phyloP scores from a whole-genome alignment of 1,284 basidiomycete species.

The Austropuccinia psidii region DNA sequence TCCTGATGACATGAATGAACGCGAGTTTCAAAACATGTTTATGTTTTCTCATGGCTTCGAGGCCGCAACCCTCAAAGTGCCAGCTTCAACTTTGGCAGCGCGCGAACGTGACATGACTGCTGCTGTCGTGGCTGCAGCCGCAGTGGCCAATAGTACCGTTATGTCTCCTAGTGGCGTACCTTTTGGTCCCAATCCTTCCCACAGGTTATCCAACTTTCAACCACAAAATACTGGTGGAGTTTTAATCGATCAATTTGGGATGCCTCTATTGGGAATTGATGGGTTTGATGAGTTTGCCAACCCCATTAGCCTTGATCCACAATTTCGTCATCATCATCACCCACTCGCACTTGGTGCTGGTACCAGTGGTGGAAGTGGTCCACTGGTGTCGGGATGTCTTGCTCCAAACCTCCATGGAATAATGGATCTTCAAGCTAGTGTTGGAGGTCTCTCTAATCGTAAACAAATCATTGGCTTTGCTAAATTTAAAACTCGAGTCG shows the following conservation, averaged over 20 bases:
- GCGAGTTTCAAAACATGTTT: slow-evolving; percentile 99
- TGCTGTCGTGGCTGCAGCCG: slow-evolving; percentile 45
- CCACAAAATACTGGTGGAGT: too few relatives aligned
- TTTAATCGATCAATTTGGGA: not conserved
- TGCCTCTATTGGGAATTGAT: not conserved
- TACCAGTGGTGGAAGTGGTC: too few relatives aligned
- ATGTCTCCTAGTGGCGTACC: not conserved
- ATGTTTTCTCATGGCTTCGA: slow-evolving; percentile 93
- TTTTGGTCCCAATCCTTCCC: too few relatives aligned
- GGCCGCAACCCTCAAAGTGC: slow-evolving; percentile 94
- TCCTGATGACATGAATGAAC: slow-evolving; percentile 97
- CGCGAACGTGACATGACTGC: too few relatives aligned
- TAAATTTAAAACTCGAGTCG: slow-evolving; percentile 78
- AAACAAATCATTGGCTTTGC: slow-evolving; percentile 97
- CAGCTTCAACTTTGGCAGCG: slow-evolving; percentile 71
- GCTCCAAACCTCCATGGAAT: too few relatives aligned
- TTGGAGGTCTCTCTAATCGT: slow-evolving; percentile 43
- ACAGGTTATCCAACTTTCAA: too few relatives aligned
- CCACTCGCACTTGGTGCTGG: not conserved
- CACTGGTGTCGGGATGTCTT: too few relatives aligned
- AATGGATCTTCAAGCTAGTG: too few relatives aligned
- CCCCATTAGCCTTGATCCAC: not conserved
- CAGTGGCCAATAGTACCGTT: not conserved
- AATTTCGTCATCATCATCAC: not conserved
- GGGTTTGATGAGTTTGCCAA: not conserved